Evolutionary conservation across 2,329 filamentous ascomycete species (phyloP), one percentile per base, ranked within the genome.

Genomic region (Ophiostoma quercus): DNA sequence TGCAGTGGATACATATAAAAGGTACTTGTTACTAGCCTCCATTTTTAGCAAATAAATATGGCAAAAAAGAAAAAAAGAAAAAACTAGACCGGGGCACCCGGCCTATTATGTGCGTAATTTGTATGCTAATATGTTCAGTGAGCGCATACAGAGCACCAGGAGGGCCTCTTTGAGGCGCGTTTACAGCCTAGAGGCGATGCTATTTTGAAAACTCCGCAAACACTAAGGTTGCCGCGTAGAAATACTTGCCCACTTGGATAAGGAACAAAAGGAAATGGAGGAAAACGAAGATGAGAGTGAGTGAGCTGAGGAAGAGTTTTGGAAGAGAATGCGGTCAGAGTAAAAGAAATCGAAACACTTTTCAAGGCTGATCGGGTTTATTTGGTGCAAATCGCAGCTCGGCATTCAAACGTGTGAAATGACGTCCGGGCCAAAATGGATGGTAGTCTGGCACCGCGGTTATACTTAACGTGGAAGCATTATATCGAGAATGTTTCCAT

Each of bases 81-180:
- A 62, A 67, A 16, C 51, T 22, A 67, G 14, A 34, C 67, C 69
- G 66, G 69, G 60, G 66, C 66, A 66, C 66, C 63, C 69, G 69
- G 69, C 62, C 62, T 39, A 41, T 65, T 41, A 65, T 60, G 54
- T 60, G 62, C 54, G 54, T 60, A 29, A 47, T 14, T 19, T 41
- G 12, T 14, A 3, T 41, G 12, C 39, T 43, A 43, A 19, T 43
- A 43, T 43, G 41, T 43, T 16, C 41, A 43, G 41, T 43, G 41
- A 43, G 5, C 41, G 41, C 43, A 47, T 41, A 41, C 39, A 41
- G 39, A 41, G 12, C 39, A 41, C 34, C 34, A 34, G 5, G 3
- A 34, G 34, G 43, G 57, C 57, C 22, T 62, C 57, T 62, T 14
- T 62, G 14, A 62, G 25, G 22, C 14, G 25, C 22, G 25, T 62